phyloP scores from a whole-genome alignment of 129 eudicot species.

The Calendula officinalis region DNA sequence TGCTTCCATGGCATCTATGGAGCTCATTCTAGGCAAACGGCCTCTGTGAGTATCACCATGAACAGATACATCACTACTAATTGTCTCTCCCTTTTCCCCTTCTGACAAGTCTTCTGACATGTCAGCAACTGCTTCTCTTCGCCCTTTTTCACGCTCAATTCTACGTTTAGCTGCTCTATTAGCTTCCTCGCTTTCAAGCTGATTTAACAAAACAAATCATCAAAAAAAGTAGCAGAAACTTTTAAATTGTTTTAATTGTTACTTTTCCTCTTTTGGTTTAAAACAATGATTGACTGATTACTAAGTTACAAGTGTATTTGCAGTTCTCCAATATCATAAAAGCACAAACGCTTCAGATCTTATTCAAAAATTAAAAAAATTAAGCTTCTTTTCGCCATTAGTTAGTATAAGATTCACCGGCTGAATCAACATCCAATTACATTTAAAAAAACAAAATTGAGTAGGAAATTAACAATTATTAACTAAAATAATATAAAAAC shows the following conservation, averaged over 20 bases:
- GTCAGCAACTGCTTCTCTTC: slow-evolving; percentile 95
- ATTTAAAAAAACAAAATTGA: not conserved
- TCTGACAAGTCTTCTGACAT: slow-evolving; percentile 99
- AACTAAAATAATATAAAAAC: slow-evolving; percentile 26
- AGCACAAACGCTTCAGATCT: slow-evolving; percentile 11
- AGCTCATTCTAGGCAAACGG: slow-evolving; percentile 83
- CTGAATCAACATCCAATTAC: slow-evolving; percentile 3
- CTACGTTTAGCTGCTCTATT: slow-evolving; percentile 83
- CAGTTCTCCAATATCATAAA: too few species aligned
- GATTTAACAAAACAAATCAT: slow-evolving; percentile 1
- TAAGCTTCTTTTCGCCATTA: slow-evolving; percentile 14
- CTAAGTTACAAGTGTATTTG: too few species aligned
- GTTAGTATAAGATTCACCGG: slow-evolving; percentile 5
- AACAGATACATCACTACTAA: slow-evolving; percentile 58
- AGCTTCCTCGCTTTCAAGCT: slow-evolving; percentile 93
- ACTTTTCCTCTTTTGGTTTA: not conserved
- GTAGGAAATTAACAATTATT: not conserved
- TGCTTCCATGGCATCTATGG: slow-evolving; percentile 82
- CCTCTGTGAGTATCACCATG: slow-evolving; percentile 82
- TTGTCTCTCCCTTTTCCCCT: slow-evolving; percentile 84
- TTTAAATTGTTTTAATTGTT: not conserved
- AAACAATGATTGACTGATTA: too few species aligned
- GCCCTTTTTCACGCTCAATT: slow-evolving; percentile 89
- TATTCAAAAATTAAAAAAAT: slow-evolving; percentile 23
- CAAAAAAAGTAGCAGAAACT: not conserved